Evolutionary conservation across 331 rosid species (phyloP).

Genomic region (Malus hybrid): DNA sequence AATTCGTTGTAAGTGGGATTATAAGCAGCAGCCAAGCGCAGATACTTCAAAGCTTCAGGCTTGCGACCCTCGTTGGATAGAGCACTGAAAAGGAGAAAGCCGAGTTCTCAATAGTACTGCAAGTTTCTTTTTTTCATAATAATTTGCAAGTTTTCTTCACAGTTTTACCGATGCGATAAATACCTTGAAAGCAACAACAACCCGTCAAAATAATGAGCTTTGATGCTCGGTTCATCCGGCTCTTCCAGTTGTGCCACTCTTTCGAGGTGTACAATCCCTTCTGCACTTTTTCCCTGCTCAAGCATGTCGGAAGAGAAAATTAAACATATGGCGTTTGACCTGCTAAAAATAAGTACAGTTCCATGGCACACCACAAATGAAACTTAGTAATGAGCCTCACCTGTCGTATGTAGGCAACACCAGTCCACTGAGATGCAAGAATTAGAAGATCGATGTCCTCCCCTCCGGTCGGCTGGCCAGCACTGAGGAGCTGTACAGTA

Average conservation of each 20-base stretch:
- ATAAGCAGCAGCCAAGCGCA: slow-evolving; percentile 68
- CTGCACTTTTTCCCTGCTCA: slow-evolving; percentile 57
- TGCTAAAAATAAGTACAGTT: background rate
- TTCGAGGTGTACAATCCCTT: slow-evolving; percentile 69
- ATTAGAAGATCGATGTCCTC: slow-evolving; percentile 68
- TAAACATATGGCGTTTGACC: background rate
- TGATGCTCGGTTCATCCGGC: slow-evolving; percentile 68
- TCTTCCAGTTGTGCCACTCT: slow-evolving; percentile 66
- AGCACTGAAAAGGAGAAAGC: slow-evolving; percentile 42
- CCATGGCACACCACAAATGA: background rate
- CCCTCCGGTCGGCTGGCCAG: slow-evolving; percentile 41
- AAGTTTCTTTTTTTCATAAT: background rate
- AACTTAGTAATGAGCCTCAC: slow-evolving; percentile 25
- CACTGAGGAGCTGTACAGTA: slow-evolving; percentile 49
- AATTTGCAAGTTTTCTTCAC: background rate
- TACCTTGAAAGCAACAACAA: slow-evolving; percentile 72
- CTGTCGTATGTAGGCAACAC: slow-evolving; percentile 67
- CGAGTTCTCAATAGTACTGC: background rate
- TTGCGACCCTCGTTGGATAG: slow-evolving; percentile 57
- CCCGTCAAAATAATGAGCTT: slow-evolving; percentile 74
- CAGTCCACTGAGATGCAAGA: slow-evolving; percentile 90
- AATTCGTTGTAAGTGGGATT: slow-evolving; percentile 51
- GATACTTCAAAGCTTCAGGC: slow-evolving; percentile 67
- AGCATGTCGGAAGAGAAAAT: slow-evolving; percentile 1
- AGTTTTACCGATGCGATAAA: slow-evolving; percentile 1